Evolutionary conservation across 1,284 basidiomycete genomes (phyloP), one percentile per base, ranked within the genome.

Genomic region (Takashimella tepidaria): DNA sequence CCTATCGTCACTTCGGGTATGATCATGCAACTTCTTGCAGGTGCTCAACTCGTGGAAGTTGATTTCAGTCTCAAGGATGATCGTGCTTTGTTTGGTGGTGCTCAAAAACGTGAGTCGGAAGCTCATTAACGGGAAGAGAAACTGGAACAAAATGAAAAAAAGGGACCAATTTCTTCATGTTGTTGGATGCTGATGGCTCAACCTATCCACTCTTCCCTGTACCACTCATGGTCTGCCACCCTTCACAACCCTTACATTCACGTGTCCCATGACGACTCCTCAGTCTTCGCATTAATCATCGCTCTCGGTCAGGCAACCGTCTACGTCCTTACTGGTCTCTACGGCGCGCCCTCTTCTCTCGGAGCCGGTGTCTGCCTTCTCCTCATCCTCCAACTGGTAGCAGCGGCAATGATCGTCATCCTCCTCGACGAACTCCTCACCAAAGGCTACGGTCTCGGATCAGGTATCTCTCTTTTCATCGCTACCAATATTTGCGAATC

Each of bases 401-500:
- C 88, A 51, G 92, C 95, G 16, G 85, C 92, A 42, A 85, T 98
- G 63, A 96, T 98, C 76, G 95, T 98, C 75, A 93, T 97, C 67
- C 85, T 98, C 59, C 88, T 98, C 66, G 95, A 98, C 73, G 95
- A 98, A 78, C 89, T 98, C 55, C 87, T 98, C 57, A 93, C 97
- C 72, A 98, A 98, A 77, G 95, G 95, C 52, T 98, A 98, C 77
- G 95, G 95, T 75, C 89, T 98, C 56, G 95, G 95, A 54, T 96
- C 92, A 2, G 95, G 95, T 69, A 97, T 98, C 77, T 96, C 93
- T 55, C 87, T 98, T 59, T 98, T 98, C 83, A 97, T 98, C 66
- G 95, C 95, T 4, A 98, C 95, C 78, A 98, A 98, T 82, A 97
- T 98, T 66, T 98, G 96, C 78, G 95, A 98, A 78, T 90, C 88